phyloP scores from a whole-genome alignment of 352 stramenopile species.

The Globisporangium iwayamae region DNA sequence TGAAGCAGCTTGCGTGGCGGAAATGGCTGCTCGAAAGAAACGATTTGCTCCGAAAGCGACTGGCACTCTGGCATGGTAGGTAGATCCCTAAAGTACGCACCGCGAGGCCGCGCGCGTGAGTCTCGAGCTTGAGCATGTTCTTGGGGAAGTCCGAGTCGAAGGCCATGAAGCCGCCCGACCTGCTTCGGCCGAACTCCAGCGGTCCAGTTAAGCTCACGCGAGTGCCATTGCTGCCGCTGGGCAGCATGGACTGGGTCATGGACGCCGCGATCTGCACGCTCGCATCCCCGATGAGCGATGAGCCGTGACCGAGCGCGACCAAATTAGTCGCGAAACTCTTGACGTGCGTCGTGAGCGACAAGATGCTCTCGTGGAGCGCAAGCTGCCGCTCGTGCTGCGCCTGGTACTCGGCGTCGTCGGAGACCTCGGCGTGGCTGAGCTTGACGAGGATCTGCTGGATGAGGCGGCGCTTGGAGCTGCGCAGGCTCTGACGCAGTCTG shows the following conservation, averaged over 20 bases:
- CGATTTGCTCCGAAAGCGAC: background rate
- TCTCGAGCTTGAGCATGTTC: conserved; percentile 19
- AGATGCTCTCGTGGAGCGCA: conserved; percentile 25
- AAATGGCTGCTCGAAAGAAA: conserved; percentile 8
- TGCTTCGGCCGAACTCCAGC: conserved; percentile 6
- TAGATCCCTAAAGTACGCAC: conserved; percentile 6
- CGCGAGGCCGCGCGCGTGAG: conserved; percentile 7
- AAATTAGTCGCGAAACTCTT: conserved; percentile 44
- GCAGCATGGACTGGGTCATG: conserved; percentile 5
- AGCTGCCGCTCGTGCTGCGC: conserved; percentile 29
- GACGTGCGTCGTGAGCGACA: conserved; percentile 26
- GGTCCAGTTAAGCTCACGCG: background rate
- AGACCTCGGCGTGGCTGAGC: conserved; percentile 33
- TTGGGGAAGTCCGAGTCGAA: conserved; percentile 23
- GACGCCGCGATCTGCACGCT: conserved; percentile 21
- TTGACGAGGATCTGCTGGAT: conserved; percentile 47
- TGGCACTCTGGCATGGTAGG: background rate
- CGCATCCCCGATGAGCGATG: conserved; percentile 26
- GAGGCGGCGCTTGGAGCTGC: conserved; percentile 37
- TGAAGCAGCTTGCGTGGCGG: background rate
- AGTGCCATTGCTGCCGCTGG: background rate
- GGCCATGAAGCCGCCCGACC: background rate
- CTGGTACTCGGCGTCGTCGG: conserved; percentile 39
- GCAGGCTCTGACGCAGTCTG: conserved; percentile 31
- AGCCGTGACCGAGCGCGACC: conserved; percentile 31